Percentiles rank a stretch among this genome's conserved stretches.
phyloP scores from a whole-genome alignment of 2,329 filamentous ascomycete species.

The Metarhizium brunneum region DNA sequence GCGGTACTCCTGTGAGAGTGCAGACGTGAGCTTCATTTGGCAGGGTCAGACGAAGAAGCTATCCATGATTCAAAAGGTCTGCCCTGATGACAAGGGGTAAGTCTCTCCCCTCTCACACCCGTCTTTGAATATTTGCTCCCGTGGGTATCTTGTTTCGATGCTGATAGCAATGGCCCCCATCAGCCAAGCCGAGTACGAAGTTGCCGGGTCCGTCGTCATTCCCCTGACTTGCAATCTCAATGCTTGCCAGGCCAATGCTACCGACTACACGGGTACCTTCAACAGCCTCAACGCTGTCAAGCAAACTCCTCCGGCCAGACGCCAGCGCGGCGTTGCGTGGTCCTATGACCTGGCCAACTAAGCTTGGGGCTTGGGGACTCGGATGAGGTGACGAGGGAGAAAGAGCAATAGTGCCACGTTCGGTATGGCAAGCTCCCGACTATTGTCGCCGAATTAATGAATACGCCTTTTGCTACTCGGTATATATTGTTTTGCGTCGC shows the following conservation, averaged over 20 bases:
- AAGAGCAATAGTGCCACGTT: not conserved
- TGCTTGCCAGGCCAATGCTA: not conserved
- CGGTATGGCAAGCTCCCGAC: not conserved
- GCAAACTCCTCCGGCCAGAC: not conserved
- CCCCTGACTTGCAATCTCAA: slow-evolving; percentile 7
- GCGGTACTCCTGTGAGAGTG: slow-evolving; percentile 34
- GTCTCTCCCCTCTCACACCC: slow-evolving; percentile 6
- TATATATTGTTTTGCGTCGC: not conserved
- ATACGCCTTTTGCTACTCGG: not conserved
- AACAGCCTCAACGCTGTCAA: slow-evolving; percentile 1
- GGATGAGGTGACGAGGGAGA: not conserved
- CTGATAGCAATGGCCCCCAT: not conserved
- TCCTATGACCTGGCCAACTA: not conserved
- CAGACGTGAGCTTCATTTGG: slow-evolving; percentile 34
- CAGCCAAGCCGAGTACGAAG: slow-evolving; percentile 16
- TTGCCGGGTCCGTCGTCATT: slow-evolving; percentile 17
- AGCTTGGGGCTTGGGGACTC: not conserved
- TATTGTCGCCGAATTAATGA: not conserved
- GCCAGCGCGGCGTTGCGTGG: slow-evolving; percentile 5
- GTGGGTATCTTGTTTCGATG: slow-evolving; percentile 2
- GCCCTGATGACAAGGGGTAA: slow-evolving; percentile 27
- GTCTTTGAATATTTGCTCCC: not conserved
- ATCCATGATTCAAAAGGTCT: slow-evolving; percentile 36
- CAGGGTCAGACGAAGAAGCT: slow-evolving; percentile 17
- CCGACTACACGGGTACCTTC: slow-evolving; percentile 1